Base-by-base conservation (phyloP, 352 stramenopile species). In the Pythium brachiatum region DNA sequence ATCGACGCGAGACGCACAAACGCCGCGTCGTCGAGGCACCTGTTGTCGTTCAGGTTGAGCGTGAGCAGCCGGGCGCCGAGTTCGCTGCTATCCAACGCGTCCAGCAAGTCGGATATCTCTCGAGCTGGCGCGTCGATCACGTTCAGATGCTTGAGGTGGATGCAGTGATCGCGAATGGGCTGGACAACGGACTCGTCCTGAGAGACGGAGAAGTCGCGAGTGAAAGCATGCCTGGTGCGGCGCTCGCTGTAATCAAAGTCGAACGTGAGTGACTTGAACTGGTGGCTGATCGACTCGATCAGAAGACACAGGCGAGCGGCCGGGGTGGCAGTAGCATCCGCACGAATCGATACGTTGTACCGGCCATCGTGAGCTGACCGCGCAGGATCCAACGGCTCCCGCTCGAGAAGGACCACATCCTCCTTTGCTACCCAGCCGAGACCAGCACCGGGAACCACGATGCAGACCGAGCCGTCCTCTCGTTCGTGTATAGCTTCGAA, bases 1-100 rank as follows among this genome's bases (percentile, higher is more conserved):
- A 54, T 34, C 2, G 48, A 32, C 18, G 26, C 13, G 23, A 54
- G 48, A 7, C 48, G 48, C 18, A 23, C 48, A 3, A 36, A 9
- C 7, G 18, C 27, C 11, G 26, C 26, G 7, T 54, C 48, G 2
- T 34, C 26, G 26, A 54, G 23, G 26, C 13, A 25, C 23, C 39
- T 21, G 48, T 54, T 38, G 48, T 54, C 36, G 53, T 29, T 54
- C 11, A 54, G 26, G 7, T 54, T 54, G 26, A 54, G 48, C 15
- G 26, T 36, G 7, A 54, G 15, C 12, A 54, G 27, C 18, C 12
- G 21, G 16, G 26, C 25, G 11, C 48, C 23, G 3, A 54, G 6
- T 7, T 39, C 26, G 26, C 25, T 54, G 8, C 6, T 54, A 18
- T 54, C 48, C 48, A 54, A 25, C 6, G 48, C 48, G 15, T 29